Percentiles rank a stretch among this genome's conserved stretches.
Conservation (phyloP, 768 basidiomycete species). For the Pulveroboletus sp. region DNA sequence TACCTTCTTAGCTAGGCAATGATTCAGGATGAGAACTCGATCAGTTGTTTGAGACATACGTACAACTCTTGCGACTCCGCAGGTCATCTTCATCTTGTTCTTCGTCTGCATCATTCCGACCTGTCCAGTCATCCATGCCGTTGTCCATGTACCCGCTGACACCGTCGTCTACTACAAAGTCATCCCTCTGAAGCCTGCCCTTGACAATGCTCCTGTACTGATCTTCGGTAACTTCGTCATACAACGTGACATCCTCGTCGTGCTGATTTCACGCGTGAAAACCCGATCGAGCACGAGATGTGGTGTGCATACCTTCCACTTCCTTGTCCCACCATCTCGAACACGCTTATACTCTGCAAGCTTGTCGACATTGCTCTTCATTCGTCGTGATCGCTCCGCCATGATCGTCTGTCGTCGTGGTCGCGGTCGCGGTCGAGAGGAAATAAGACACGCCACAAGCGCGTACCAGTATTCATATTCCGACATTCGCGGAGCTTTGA, state of each 20-base stretch:
- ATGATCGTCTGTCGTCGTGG: conserved; percentile 9
- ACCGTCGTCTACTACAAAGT: conserved; percentile 96
- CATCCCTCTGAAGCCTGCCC: conserved; percentile 76
- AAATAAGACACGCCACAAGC: conserved; percentile 23
- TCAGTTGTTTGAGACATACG: conserved; percentile 9
- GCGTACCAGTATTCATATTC: conserved; percentile 22
- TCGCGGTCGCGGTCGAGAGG: not conserved
- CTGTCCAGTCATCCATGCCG: conserved; percentile 92
- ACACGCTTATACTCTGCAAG: conserved; percentile 58
- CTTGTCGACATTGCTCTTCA: conserved; percentile 33
- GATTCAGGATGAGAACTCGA: conserved; percentile 4
- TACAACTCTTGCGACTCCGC: conserved; percentile 39
- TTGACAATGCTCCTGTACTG: conserved; percentile 84
- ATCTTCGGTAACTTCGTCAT: conserved; percentile 87
- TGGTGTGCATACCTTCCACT: conserved; percentile 47
- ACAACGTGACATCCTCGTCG: conserved; percentile 66
- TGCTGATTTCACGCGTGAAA: conserved; percentile 30
- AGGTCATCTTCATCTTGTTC: conserved; percentile 46
- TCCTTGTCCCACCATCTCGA: conserved; percentile 53
- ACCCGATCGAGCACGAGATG: not conserved
- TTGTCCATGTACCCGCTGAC: conserved; percentile 90
- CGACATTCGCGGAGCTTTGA: conserved; percentile 18
- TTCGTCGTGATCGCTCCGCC: conserved; percentile 28
- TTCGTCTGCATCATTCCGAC: conserved; percentile 48
- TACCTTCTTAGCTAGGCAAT: conserved; percentile 23